Evolutionary conservation across 345 rosid genomes (phyloP), one percentile per base, ranked within the genome.

Genomic region (Pugionium cornutum): DNA sequence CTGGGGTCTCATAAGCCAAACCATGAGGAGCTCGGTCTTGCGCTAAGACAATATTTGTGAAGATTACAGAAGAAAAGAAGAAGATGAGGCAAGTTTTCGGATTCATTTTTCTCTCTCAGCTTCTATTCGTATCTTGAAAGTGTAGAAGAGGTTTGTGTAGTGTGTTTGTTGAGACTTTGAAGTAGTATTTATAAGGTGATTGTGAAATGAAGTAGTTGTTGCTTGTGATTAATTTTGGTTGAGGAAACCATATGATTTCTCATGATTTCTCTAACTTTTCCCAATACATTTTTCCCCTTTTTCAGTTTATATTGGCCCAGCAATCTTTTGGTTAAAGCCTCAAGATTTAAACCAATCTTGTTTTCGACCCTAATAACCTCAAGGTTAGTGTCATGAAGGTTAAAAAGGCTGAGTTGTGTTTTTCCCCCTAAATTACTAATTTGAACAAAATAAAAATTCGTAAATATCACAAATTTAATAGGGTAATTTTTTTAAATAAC

Each of bases 1-100:
- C 35, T 0, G 97, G 99, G 4, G 41, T 83, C 75, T 86, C 90
- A 42, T 83, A 59, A 46, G 62, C 81, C 0, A 94, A 76, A 1
- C 99, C 99, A 52, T 94, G 99, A 58, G 97, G 99, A 64, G 96
- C 95, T 77, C 99, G 81, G 28, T 64, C 89, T 69, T 90, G 86
- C 10, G 85, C 92, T 50, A 39, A 53, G 34, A 81, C 79, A 1
- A 71, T 18, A 18, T 18, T 18, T 18, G 18, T 18, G 18, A 18
- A 34, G 55, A 82, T 5, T 26, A 77, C 28, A 75, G 72, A 55
- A 55, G 75, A 77, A 52, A 76, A 59, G 54, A 81, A 6, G 40
- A 86, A 66, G 69, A 84, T 11, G 66, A 75, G 67, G 55, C 76
- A 72, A 56, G 79, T 4, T 45, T n/a, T 48, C 5, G 79, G 45